Percentiles rank a stretch among this genome's conserved stretches.
phyloP scores from a whole-genome alignment of 305 asterid species.

The Solanum hybrid region DNA sequence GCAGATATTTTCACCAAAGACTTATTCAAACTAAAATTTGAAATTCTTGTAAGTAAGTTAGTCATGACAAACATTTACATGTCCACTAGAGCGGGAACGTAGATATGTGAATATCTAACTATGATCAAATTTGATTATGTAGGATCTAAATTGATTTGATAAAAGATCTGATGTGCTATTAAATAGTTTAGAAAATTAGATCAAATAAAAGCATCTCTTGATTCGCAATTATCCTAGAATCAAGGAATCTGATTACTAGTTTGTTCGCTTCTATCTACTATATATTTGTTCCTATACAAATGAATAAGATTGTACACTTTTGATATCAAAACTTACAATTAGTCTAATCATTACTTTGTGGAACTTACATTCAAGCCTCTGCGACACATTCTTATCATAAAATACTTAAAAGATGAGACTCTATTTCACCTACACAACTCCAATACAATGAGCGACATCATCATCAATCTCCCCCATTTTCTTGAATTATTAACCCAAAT shows the following conservation, averaged over 20 bases:
- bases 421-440: neutral
- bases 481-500: neutral
- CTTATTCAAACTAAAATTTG: neutral
- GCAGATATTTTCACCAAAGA: neutral
- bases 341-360: neutral
- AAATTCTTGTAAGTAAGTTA: neutral
- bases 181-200: neutral
- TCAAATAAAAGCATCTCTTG: neutral
- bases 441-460: neutral
- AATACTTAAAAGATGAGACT: neutral
- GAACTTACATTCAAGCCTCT: neutral
- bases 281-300: neutral
- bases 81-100: neutral
- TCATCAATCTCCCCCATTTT: neutral
- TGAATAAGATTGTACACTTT: too few relatives aligned
- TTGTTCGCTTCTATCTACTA: neutral
- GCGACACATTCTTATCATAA: neutral
- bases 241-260: neutral
- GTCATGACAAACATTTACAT: neutral
- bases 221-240: neutral
- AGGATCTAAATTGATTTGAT: neutral
- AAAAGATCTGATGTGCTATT: neutral
- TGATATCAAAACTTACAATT: too few relatives aligned
- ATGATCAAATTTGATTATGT: neutral
- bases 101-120: neutral